A percentile compares a stretch with the other conserved stretches of the same genome.
phyloP scores from a whole-genome alignment of 768 basidiomycete genomes.

The Gymnopilus junonius region DNA sequence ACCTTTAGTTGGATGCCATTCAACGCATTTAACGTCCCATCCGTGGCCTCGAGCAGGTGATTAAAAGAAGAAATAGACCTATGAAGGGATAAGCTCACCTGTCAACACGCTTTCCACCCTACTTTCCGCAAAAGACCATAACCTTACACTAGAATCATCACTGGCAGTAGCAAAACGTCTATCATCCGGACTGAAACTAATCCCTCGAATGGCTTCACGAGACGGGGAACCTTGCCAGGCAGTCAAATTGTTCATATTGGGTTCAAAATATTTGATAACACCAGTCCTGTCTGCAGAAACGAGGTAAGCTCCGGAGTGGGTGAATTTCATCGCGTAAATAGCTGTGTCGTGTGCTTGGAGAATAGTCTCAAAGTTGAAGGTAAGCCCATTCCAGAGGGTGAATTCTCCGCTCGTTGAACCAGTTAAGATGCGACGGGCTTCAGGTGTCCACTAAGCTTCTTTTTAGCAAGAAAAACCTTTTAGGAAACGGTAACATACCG shows the following conservation, averaged over 20 bases:
- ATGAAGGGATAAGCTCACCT: slow-evolving; percentile 47
- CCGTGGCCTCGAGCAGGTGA: slow-evolving; percentile 73
- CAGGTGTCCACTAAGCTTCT: slow-evolving; percentile 89
- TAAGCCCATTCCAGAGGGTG: slow-evolving; percentile 97
- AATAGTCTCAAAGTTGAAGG: slow-evolving; percentile 99
- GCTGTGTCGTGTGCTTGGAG: slow-evolving; percentile 98
- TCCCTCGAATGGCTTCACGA: slow-evolving; percentile 92
- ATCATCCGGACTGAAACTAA: slow-evolving; percentile 94
- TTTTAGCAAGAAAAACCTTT: neutral
- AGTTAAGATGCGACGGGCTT: slow-evolving; percentile 90
- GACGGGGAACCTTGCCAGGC: slow-evolving; percentile 85
- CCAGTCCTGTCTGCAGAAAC: slow-evolving; percentile 93
- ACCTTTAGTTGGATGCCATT: slow-evolving; percentile 99
- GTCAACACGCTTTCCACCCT: slow-evolving; percentile 87
- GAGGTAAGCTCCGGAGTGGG: slow-evolving; percentile 92
- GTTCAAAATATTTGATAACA: slow-evolving; percentile 98
- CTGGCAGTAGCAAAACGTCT: slow-evolving; percentile 91
- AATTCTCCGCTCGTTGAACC: slow-evolving; percentile 98
- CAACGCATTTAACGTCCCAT: slow-evolving; percentile 98
- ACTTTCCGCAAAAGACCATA: slow-evolving; percentile 95
- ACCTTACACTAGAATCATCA: slow-evolving; percentile 92
- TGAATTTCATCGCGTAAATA: slow-evolving; percentile 88
- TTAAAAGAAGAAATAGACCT: neutral
- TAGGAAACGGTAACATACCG: slow-evolving; percentile 55
- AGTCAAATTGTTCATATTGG: slow-evolving; percentile 98